Percentiles rank a stretch among this genome's conserved stretches.
These are phyloP conservation scores for Botrytis fragariae DNA, from an alignment of 2,329 filamentous ascomycete species.

Conservation along the genomic window DNA sequence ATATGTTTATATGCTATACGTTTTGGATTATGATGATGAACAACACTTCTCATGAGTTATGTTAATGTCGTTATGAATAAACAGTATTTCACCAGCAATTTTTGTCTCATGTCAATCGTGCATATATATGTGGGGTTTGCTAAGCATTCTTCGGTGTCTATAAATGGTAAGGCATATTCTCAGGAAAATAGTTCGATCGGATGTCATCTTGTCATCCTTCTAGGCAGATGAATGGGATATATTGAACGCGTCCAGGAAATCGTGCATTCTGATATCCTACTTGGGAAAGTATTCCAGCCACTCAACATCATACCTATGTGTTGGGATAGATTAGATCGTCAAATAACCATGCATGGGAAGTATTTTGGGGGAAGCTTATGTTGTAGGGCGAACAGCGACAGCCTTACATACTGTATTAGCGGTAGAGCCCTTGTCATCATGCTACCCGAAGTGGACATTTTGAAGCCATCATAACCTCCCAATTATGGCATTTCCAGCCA, in stretches of 20 bases:
- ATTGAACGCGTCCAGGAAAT: neutral
- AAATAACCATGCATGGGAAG: neutral
- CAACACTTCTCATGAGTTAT: neutral
- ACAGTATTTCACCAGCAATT: neutral
- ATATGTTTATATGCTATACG: neutral
- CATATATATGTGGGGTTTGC: neutral
- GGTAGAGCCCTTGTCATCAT: neutral
- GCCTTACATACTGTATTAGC: neutral
- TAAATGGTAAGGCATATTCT: neutral
- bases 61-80: neutral
- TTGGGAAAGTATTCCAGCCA: neutral
- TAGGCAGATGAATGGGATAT: no score
- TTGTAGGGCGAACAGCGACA: neutral
- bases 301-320: neutral
- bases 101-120: neutral
- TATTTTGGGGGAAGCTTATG: neutral
- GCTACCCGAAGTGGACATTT: neutral
- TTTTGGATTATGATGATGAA: neutral
- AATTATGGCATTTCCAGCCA: neutral
- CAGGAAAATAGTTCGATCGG: neutral
- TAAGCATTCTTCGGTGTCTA: conserved; percentile 1
- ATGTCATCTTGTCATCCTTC: neutral
- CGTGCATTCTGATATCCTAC: neutral
- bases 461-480: neutral
- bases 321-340: neutral